Conservation (phyloP, 352 stramenopile species). For the Pythium chondricola region DNA sequence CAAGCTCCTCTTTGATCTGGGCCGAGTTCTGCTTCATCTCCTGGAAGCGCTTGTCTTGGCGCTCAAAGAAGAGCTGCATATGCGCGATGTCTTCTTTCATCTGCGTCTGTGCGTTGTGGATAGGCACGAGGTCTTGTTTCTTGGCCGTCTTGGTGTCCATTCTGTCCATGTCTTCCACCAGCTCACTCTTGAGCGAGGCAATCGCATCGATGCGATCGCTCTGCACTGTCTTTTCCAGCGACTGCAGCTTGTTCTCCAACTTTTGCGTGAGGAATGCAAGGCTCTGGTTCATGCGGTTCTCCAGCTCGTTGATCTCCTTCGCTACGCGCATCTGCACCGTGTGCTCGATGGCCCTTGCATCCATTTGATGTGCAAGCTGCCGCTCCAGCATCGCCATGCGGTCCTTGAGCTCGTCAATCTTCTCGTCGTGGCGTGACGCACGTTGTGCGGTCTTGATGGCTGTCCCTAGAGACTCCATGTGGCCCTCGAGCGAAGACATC, state of each 20-base stretch:
- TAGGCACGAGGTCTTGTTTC: slow-evolving; percentile 38
- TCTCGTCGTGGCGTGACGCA: slow-evolving; percentile 45
- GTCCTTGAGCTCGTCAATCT: slow-evolving; percentile 49
- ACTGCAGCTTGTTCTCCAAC: slow-evolving; percentile 57
- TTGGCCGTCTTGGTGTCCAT: slow-evolving; percentile 36
- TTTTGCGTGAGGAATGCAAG: slow-evolving; percentile 58
- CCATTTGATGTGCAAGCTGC: slow-evolving; percentile 39
- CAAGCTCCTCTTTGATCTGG: slow-evolving; percentile 46
- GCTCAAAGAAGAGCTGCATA: slow-evolving; percentile 43
- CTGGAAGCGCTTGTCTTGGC: slow-evolving; percentile 57
- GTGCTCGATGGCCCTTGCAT: slow-evolving; percentile 66
- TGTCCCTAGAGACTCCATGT: slow-evolving; percentile 42
- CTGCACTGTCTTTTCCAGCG: slow-evolving; percentile 40
- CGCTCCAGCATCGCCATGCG: slow-evolving; percentile 45
- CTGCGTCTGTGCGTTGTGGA: slow-evolving; percentile 57
- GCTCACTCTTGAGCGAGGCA: slow-evolving; percentile 41
- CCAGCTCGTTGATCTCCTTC: slow-evolving; percentile 67
- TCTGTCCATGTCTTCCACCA: slow-evolving; percentile 53
- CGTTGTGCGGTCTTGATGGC: slow-evolving; percentile 25
- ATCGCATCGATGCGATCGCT: slow-evolving; percentile 50
- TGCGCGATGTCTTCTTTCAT: slow-evolving; percentile 58
- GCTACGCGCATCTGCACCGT: slow-evolving; percentile 55
- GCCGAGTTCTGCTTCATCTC: slow-evolving; percentile 41
- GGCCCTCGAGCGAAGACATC: slow-evolving; percentile 47
- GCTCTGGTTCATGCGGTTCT: slow-evolving; percentile 51